Evolutionary conservation across 495 filamentous ascomycete species (phyloP), one percentile per base, ranked within the genome.

Genomic region (Talaromyces proteolyticus): DNA sequence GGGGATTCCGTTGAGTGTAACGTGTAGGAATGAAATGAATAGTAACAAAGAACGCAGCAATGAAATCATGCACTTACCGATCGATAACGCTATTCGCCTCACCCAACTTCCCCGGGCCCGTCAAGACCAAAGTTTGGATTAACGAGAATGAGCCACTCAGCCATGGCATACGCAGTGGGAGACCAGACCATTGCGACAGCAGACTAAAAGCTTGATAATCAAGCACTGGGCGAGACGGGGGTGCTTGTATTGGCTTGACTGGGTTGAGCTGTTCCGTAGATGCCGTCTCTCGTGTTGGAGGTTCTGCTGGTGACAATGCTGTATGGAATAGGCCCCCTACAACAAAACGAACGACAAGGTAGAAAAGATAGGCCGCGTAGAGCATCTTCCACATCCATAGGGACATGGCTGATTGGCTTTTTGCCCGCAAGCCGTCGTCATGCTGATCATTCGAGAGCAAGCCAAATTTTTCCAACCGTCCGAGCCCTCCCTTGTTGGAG

Each of bases 121-220:
- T 71, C 57, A 92, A 62, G 58, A 80, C 73, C 52, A 78, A 74
- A 73, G 85, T 83, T 67, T 91, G 89, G 48, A 83, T 58, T 59
- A 95, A 76, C 45, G 85, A 81, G 29, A 91, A 57, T 47, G 79
- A 62, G 57, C 87, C 88, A 58, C 68, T 73, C 39, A 94, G 72
- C 91, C 91, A 96, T 29, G 91, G 91, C 88, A 94, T 91, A 65
- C 87, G 83, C 50, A 65, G 61, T 52, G 86, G 75, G 50, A 95
- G 61, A 70, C 87, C 82, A 59, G 89, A 55, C 26, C 91, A 68
- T 57, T 77, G 79, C 48, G 80, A 80, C 44, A 84, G 61, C 68
- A 88, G 86, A 55, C 81, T 73, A 78, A 81, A 90, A 20, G 84
- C 60, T 59, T 76, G 78, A 75, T 92, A 93, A 54, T 77, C 74